Percentiles rank a stretch among this genome's conserved stretches.
phyloP scores from a whole-genome alignment of 495 filamentous ascomycete species.

The Jackrogersella minutella region DNA sequence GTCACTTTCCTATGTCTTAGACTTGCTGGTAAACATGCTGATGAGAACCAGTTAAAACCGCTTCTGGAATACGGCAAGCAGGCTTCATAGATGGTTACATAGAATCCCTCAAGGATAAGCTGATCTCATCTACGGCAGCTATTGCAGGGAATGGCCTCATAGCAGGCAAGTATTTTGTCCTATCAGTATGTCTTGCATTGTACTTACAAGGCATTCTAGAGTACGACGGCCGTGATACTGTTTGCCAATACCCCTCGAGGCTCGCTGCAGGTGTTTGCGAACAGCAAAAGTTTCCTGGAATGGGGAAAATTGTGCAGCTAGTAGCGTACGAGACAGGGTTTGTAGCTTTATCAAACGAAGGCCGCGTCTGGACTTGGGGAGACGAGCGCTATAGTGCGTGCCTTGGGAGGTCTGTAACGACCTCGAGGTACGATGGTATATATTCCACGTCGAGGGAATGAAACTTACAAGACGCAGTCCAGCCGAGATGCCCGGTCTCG shows the following conservation, averaged over 20 bases:
- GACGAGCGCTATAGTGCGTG: constrained; percentile 62
- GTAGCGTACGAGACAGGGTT: constrained; percentile 62
- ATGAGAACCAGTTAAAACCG: constrained; percentile 38
- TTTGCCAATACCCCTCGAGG: constrained; percentile 41
- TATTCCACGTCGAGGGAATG: not conserved
- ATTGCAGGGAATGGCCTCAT: constrained; percentile 47
- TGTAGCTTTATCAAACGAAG: constrained; percentile 56
- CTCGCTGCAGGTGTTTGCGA: constrained; percentile 13
- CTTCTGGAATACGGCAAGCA: constrained; percentile 35
- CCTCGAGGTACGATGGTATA: constrained; percentile 41
- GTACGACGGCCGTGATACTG: constrained; percentile 34
- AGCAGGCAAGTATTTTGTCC: constrained; percentile 26
- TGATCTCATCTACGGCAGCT: constrained; percentile 34
- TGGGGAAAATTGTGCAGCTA: constrained; percentile 51
- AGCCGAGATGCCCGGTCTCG: constrained; percentile 51
- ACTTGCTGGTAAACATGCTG: constrained; percentile 5
- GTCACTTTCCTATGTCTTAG: not conserved
- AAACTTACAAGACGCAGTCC: constrained; percentile 44
- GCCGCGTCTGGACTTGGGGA: constrained; percentile 66
- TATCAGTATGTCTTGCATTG: not conserved
- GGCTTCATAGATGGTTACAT: constrained; percentile 31
- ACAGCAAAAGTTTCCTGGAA: constrained; percentile 29
- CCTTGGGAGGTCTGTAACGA: constrained; percentile 54
- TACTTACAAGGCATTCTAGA: constrained; percentile 26
- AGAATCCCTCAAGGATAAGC: constrained; percentile 22